Conservation (phyloP, 306 rosid species). For the Lathyrus oleraceus region DNA sequence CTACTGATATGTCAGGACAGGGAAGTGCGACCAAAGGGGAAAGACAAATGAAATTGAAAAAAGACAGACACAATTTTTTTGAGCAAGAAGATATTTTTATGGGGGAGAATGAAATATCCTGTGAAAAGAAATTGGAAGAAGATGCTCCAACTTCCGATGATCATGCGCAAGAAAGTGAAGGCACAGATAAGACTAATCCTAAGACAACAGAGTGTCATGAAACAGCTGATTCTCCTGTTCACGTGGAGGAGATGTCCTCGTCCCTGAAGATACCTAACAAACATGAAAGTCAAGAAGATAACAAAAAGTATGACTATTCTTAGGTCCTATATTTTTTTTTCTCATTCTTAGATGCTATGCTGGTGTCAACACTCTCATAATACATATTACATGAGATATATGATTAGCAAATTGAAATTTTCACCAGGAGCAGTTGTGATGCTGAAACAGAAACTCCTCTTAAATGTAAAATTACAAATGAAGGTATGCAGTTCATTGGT, state of each 20-base stretch:
- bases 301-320: constrained; percentile 50
- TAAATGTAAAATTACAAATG: constrained; percentile 40
- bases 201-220: constrained; percentile 31
- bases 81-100: constrained; percentile 44
- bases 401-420: constrained; percentile 37
- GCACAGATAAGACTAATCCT: constrained; percentile 40
- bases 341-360: constrained; percentile 9
- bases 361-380: constrained; percentile 1
- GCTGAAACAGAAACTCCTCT: constrained; percentile 46
- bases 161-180: constrained; percentile 36
- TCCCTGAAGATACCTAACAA: constrained; percentile 41
- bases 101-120: constrained; percentile 42
- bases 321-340: constrained; percentile 17
- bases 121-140: constrained; percentile 40
- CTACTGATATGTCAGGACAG: constrained; percentile 52
- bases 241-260: constrained; percentile 54
- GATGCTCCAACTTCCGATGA: constrained; percentile 41
- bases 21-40: constrained; percentile 60
- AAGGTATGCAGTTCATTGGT: constrained; percentile 52
- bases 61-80: constrained; percentile 26
- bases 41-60: constrained; percentile 38
- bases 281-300: constrained; percentile 36
- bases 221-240: constrained; percentile 42
- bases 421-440: constrained; percentile 48
- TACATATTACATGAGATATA: constrained; percentile 26